A percentile compares a stretch with the other conserved stretches of the same genome.
Evolutionary conservation across 2,329 filamentous ascomycete species (phyloP).

Genomic region (Alternaria longipes): DNA sequence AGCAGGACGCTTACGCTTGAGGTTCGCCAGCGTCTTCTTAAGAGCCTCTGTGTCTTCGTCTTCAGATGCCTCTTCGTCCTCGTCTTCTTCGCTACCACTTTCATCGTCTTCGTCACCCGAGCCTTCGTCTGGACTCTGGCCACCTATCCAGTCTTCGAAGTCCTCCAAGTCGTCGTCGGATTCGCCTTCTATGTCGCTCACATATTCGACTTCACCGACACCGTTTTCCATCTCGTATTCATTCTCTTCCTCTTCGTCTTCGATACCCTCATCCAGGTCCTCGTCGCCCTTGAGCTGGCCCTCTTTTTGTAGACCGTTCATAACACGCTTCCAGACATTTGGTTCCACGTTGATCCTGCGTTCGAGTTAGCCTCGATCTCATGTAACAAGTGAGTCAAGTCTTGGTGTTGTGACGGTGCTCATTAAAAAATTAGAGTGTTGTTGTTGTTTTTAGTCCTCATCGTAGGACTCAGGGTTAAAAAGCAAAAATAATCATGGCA

Average conservation of each 20-base stretch:
- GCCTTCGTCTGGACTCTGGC: conserved; percentile 66
- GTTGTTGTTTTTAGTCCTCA: conserved; percentile 22
- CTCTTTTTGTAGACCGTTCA: conserved; percentile 86
- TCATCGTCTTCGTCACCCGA: conserved; percentile 68
- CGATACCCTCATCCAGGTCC: conserved; percentile 87
- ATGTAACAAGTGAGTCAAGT: not conserved
- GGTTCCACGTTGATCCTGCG: conserved; percentile 83
- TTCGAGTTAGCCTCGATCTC: conserved; percentile 5
- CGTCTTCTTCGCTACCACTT: conserved; percentile 61
- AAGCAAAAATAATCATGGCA: conserved; percentile 20
- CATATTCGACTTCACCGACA: conserved; percentile 86
- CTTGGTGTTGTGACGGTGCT: conserved; percentile 1
- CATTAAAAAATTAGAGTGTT: conserved; percentile 21
- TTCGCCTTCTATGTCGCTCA: conserved; percentile 84
- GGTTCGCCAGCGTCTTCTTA: conserved; percentile 63
- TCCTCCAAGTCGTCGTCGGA: conserved; percentile 73
- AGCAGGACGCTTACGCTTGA: conserved; percentile 66
- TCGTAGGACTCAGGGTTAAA: conserved; percentile 21
- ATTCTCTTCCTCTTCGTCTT: conserved; percentile 76
- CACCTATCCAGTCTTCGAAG: conserved; percentile 92
- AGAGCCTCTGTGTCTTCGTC: conserved; percentile 64
- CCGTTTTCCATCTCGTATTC: conserved; percentile 73
- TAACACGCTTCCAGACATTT: conserved; percentile 95
- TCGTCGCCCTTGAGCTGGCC: conserved; percentile 84
- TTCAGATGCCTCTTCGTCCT: conserved; percentile 65